Evolutionary conservation across 148 eudicot species (phyloP).

Genomic region (Limonium bicolor): DNA sequence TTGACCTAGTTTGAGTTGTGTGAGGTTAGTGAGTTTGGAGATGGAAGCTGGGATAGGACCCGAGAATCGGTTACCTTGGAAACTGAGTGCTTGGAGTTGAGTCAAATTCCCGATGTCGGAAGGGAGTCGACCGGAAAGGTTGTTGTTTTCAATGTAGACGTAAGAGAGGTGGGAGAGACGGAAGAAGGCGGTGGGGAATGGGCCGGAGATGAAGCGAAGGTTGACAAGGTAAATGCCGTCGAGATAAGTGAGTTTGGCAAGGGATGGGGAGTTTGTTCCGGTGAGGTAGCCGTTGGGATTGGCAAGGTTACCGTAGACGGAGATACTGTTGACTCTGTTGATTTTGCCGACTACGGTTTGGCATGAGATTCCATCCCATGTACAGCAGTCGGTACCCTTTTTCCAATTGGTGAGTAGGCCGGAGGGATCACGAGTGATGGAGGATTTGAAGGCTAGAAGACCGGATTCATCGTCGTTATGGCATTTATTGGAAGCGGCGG

Average conservation of each 20-base stretch:
- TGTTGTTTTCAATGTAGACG: slow-evolving; percentile 23
- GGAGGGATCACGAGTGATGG: slow-evolving; percentile 22
- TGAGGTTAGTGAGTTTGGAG: slow-evolving; percentile 17
- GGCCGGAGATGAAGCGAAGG: slow-evolving; percentile 19
- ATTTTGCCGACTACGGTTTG: neutral
- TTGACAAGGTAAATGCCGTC: slow-evolving; percentile 10
- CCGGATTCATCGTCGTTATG: slow-evolving; percentile 24
- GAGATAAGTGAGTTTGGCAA: slow-evolving; percentile 19
- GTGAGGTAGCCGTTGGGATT: slow-evolving; percentile 16
- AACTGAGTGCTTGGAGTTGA: slow-evolving; percentile 12
- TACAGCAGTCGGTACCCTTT: slow-evolving; percentile 32
- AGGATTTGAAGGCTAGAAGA: slow-evolving; percentile 25
- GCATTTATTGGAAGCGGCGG: slow-evolving; percentile 17
- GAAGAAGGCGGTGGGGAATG: slow-evolving; percentile 17
- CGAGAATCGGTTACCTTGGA: slow-evolving; percentile 18
- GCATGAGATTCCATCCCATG: slow-evolving; percentile 25
- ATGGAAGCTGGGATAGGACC: slow-evolving; percentile 34
- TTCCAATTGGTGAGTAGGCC: slow-evolving; percentile 21
- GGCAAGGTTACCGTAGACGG: slow-evolving; percentile 6
- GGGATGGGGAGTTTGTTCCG: slow-evolving; percentile 29
- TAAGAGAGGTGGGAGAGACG: slow-evolving; percentile 8
- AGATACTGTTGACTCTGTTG: slow-evolving; percentile 21
- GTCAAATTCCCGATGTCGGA: slow-evolving; percentile 15
- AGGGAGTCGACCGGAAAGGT: slow-evolving; percentile 32
- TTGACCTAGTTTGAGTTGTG: slow-evolving; percentile 22